A percentile compares a stretch with the other conserved stretches of the same genome.
phyloP scores from a whole-genome alignment of 805 yeast species.

The Schwanniomyces pseudopolymorphus region DNA sequence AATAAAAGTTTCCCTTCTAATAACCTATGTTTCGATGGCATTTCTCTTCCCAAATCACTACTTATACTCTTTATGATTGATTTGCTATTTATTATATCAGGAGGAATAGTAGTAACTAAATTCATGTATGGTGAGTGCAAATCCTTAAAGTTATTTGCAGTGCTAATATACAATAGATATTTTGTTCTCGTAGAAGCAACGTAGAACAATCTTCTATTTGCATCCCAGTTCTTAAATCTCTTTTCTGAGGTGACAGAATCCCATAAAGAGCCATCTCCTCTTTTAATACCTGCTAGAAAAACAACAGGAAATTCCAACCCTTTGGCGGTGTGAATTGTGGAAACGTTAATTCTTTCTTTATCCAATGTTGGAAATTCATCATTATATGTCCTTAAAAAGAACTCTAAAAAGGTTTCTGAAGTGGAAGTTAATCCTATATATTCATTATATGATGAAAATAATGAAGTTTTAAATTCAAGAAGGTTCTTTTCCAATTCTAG shows the following conservation, averaged over 20 bases:
- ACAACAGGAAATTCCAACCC: conserved; percentile 75
- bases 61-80: conserved; percentile 9
- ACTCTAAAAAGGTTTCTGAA: conserved; percentile 30
- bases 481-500: conserved; percentile 12
- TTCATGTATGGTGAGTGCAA: conserved; percentile 6
- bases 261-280: conserved; percentile 11
- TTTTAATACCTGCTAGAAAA: conserved; percentile 37
- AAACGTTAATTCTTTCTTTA: conserved; percentile 45
- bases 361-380: conserved; percentile 29
- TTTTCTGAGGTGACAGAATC: conserved; percentile 9
- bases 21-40: conserved; percentile 8
- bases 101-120: conserved; percentile 12
- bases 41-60: conserved; percentile 8
- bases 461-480: conserved; percentile 19
- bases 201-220: conserved; percentile 48
- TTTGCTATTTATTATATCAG: conserved; percentile 5
- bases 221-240: conserved; percentile 12
- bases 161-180: conserved; percentile 39
- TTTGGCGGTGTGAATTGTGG: conserved; percentile 74
- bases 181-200: conserved; percentile 70
- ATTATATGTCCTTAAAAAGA: conserved; percentile 41
- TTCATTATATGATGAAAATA: conserved; percentile 13
- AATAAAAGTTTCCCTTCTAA: conserved; percentile 1
- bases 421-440: conserved; percentile 7
- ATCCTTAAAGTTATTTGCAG: conserved; percentile 6